A percentile compares a stretch with the other conserved stretches of the same genome.
These are phyloP conservation scores for Trametes sanguinea DNA, from an alignment of 768 basidiomycete species.

Conservation along the genomic window DNA sequence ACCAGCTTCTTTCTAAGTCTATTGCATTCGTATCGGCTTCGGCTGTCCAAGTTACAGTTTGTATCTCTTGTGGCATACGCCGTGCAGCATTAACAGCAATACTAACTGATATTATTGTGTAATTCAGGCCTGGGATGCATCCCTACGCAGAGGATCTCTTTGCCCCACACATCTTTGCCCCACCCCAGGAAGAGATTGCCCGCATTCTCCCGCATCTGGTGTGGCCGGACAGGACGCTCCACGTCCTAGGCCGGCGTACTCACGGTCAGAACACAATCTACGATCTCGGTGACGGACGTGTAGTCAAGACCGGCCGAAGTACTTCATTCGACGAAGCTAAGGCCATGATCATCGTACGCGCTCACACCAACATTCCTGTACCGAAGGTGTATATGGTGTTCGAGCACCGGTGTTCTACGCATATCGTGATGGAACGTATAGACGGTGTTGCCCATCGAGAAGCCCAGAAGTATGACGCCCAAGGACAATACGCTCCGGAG, in stretches of 20 bases:
- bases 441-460: background rate
- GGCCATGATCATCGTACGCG: background rate
- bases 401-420: background rate
- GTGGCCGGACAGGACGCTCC: no score
- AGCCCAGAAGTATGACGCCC: background rate
- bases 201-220: no score
- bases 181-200: background rate
- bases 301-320: background rate
- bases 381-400: slow-evolving; percentile 2
- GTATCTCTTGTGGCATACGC: no score
- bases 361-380: background rate
- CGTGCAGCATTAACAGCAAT: no score
- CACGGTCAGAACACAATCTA: no score
- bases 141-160: background rate
- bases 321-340: background rate
- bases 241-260: no score
- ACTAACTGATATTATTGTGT: no score
- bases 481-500: background rate
- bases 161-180: background rate
- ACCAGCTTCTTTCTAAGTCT: no score
- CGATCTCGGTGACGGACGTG: no score
- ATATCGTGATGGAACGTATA: slow-evolving; percentile 5
- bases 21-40: no score
- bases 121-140: no score
- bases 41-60: no score